A percentile compares a stretch with the other conserved stretches of the same genome.
phyloP scores from a whole-genome alignment of 2,329 filamentous ascomycete genomes.

The Aspergillus pseudoterreus region DNA sequence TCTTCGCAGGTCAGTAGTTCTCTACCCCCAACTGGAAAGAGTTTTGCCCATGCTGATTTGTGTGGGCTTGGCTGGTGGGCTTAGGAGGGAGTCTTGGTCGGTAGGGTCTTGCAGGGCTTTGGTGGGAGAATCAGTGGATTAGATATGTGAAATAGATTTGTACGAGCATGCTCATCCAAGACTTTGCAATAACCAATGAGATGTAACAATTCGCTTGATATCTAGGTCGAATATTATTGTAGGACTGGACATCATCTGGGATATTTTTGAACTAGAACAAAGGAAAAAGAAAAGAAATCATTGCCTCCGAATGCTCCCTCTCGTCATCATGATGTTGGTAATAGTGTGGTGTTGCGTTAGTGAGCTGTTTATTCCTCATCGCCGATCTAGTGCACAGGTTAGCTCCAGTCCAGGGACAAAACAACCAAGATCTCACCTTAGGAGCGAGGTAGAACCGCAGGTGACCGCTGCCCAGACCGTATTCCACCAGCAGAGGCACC shows the following conservation, averaged over 20 bases:
- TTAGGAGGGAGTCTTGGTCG: slow-evolving; percentile 8
- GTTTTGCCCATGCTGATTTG: slow-evolving; percentile 31
- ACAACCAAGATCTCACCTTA: slow-evolving; percentile 63
- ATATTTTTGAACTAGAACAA: slow-evolving; percentile 20
- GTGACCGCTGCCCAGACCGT: slow-evolving; percentile 77
- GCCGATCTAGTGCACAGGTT: slow-evolving; percentile 55
- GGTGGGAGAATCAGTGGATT: too few relatives aligned
- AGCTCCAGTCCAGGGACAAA: background rate
- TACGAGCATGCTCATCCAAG: too few relatives aligned
- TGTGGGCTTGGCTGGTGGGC: slow-evolving; percentile 18
- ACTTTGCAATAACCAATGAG: background rate
- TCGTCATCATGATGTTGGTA: slow-evolving; percentile 26
- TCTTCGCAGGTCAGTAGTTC: slow-evolving; percentile 46
- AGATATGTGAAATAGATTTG: too few relatives aligned
- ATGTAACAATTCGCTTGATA: slow-evolving; percentile 14
- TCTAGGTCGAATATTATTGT: slow-evolving; percentile 20
- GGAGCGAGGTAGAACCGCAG: slow-evolving; percentile 96
- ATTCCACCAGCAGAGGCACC: slow-evolving; percentile 94
- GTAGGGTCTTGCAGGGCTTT: background rate
- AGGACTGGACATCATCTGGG: slow-evolving; percentile 12
- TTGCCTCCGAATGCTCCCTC: slow-evolving; percentile 49
- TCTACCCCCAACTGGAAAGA: slow-evolving; percentile 21
- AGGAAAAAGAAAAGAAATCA: slow-evolving; percentile 25
- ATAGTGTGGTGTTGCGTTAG: slow-evolving; percentile 19
- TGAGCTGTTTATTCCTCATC: slow-evolving; percentile 44